phyloP scores from a whole-genome alignment of 768 basidiomycete species.

The Thelephora aurantiotincta region DNA sequence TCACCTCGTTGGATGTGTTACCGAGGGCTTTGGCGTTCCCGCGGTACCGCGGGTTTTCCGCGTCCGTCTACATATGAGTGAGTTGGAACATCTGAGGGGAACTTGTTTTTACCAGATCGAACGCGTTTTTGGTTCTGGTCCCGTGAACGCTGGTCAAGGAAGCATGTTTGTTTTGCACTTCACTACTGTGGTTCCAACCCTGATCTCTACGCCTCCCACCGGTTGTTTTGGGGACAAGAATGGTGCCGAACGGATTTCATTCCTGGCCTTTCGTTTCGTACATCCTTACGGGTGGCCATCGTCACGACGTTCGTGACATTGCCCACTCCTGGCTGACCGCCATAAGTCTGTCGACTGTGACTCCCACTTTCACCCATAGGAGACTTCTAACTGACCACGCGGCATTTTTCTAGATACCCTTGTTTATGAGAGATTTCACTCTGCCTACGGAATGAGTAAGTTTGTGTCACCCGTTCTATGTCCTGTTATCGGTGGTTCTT shows the following conservation, averaged over 20 bases:
- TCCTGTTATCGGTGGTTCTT: slow-evolving; percentile 1
- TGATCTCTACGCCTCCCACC: slow-evolving; percentile 44
- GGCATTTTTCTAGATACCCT: slow-evolving; percentile 40
- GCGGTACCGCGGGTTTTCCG: slow-evolving; percentile 14
- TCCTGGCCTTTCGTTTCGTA: slow-evolving; percentile 23
- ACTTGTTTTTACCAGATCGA: too few relatives aligned
- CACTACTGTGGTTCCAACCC: slow-evolving; percentile 40
- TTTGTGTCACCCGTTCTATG: slow-evolving; percentile 13
- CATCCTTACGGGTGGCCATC: slow-evolving; percentile 54
- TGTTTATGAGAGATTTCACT: slow-evolving; percentile 61
- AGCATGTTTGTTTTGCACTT: slow-evolving; percentile 23
- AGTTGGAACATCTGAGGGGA: too few relatives aligned
- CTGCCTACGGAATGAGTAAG: slow-evolving; percentile 56
- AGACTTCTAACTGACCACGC: slow-evolving; percentile 1
- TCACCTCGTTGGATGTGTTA: slow-evolving; percentile 11
- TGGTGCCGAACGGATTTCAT: slow-evolving; percentile 23
- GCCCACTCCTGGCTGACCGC: slow-evolving; percentile 50
- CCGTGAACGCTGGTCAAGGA: slow-evolving; percentile 9
- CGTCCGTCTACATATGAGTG: slow-evolving; percentile 18
- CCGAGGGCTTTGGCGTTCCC: slow-evolving; percentile 12
- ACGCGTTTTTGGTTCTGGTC: slow-evolving; percentile 6
- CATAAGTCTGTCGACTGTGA: slow-evolving; percentile 51
- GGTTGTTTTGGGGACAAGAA: slow-evolving; percentile 45
- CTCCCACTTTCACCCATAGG: slow-evolving; percentile 9
- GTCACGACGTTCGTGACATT: slow-evolving; percentile 36